Percentiles rank a stretch among this genome's conserved stretches.
Conservation (phyloP, 208 protist species). For the Tritrichomonas foetus region DNA sequence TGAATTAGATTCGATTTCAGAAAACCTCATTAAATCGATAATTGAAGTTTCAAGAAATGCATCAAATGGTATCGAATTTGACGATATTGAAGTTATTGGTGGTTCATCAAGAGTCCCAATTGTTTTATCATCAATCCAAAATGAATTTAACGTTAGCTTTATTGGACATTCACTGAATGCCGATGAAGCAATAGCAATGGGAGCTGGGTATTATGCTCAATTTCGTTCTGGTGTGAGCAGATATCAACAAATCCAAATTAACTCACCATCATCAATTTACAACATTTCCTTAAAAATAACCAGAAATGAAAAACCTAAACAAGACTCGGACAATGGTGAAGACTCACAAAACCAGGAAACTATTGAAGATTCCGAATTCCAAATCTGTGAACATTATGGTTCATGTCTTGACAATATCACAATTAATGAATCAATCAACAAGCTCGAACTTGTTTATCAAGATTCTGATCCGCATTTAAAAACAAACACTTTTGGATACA, state of each 20-base stretch:
- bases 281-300: neutral
- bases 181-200: neutral
- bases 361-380: neutral
- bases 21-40: neutral
- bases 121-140: neutral
- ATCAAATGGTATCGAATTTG: neutral
- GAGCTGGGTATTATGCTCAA: neutral
- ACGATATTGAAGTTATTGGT: conserved; percentile 1
- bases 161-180: neutral
- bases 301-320: neutral
- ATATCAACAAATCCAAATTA: neutral
- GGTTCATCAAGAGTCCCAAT: neutral
- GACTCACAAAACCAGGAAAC: neutral
- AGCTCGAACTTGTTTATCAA: no score
- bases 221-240: neutral
- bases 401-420: neutral
- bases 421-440: no score
- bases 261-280: neutral
- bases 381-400: neutral
- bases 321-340: neutral
- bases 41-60: neutral
- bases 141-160: neutral
- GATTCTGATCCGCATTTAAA: neutral
- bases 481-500: neutral
- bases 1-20: neutral